Percentiles rank a stretch among this genome's conserved stretches.
These are phyloP conservation scores for Ambrosia hybrid DNA, from an alignment of 140 eudicot species.

Conservation along the genomic window DNA sequence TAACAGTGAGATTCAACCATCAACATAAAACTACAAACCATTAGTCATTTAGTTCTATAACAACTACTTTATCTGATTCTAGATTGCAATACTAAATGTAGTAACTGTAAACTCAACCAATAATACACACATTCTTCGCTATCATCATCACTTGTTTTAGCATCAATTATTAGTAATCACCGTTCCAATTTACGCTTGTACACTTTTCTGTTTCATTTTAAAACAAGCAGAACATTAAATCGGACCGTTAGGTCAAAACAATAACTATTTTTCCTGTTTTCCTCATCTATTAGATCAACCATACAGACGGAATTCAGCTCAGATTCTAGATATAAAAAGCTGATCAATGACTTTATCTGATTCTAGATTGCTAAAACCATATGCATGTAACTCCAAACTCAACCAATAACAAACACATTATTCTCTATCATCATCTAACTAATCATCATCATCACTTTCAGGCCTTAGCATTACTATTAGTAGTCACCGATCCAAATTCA, in stretches of 20 bases:
- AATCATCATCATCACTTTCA: background rate
- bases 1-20: background rate
- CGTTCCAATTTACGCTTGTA: too few relatives aligned
- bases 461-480: background rate
- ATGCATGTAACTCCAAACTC: background rate
- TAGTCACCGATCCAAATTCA: background rate
- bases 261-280: background rate
- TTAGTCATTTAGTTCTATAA: background rate
- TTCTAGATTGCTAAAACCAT: too few relatives aligned
- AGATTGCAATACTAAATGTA: conserved; percentile 6
- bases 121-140: too few relatives aligned
- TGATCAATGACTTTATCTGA: background rate
- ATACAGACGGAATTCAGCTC: background rate
- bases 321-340: background rate
- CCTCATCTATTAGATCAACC: background rate
- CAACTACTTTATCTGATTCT: conserved; percentile 5
- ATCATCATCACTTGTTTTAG: too few relatives aligned
- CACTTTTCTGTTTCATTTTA: background rate
- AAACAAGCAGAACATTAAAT: background rate
- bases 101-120: background rate
- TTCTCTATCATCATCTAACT: conserved; percentile 8
- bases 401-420: background rate
- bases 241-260: background rate
- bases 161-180: too few relatives aligned
- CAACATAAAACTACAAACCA: background rate